Conservation (phyloP, 2,329 filamentous ascomycete species). For the Calonectria montana region DNA sequence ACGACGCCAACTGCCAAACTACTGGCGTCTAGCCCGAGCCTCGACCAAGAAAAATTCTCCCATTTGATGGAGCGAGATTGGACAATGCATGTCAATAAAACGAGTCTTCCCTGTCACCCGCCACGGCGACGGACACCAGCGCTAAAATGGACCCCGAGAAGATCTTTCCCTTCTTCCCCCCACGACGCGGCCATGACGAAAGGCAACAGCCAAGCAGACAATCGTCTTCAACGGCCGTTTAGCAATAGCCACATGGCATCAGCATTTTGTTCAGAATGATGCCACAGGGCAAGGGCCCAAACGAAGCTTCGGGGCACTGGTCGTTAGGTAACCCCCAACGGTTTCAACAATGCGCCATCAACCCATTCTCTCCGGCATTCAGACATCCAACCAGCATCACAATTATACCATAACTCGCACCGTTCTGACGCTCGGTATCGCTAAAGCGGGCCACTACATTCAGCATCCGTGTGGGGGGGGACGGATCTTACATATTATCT, state of each 20-base stretch:
- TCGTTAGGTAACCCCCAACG: neutral
- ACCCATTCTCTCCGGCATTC: neutral
- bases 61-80: constrained; percentile 13
- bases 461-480: neutral
- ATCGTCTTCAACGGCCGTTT: constrained; percentile 11
- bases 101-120: constrained; percentile 1
- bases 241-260: constrained; percentile 15
- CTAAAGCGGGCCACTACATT: neutral
- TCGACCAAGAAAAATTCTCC: constrained; percentile 6
- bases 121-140: neutral
- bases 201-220: neutral
- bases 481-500: neutral
- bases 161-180: neutral
- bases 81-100: constrained; percentile 10
- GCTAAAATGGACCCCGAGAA: neutral
- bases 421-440: neutral
- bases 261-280: constrained; percentile 1
- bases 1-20: constrained; percentile 15
- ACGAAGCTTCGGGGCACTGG: neutral
- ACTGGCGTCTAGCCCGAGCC: constrained; percentile 17
- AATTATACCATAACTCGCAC: neutral
- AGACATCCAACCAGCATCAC: neutral
- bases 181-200: neutral
- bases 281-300: neutral
- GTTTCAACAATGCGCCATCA: neutral